Conservation (phyloP, 2,329 filamentous ascomycete genomes). For the Pseudogymnoascus sp. region DNA sequence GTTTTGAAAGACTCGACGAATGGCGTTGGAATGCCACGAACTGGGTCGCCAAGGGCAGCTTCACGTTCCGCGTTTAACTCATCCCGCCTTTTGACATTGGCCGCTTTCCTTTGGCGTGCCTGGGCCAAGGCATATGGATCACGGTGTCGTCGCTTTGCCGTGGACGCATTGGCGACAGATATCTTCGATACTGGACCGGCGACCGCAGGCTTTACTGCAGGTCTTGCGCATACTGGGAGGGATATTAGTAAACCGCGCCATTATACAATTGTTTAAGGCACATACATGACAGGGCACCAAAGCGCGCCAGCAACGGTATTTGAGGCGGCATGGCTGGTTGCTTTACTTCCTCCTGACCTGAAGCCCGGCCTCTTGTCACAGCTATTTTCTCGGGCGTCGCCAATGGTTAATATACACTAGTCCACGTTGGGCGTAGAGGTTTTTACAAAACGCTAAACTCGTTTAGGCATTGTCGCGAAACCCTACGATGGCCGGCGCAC, state of each 20-base stretch:
- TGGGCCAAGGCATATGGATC: constrained; percentile 81
- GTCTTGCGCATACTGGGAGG: constrained; percentile 51
- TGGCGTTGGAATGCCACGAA: constrained; percentile 70
- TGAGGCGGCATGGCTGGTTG: constrained; percentile 54
- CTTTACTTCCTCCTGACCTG: constrained; percentile 9
- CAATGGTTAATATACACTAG: neutral
- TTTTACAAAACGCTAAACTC: neutral
- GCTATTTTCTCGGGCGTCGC: constrained; percentile 10
- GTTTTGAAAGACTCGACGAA: constrained; percentile 77
- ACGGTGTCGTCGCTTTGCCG: constrained; percentile 59
- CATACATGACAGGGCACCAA: constrained; percentile 55
- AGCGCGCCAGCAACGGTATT: constrained; percentile 52
- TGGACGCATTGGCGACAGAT: constrained; percentile 56
- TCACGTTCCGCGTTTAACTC: constrained; percentile 60
- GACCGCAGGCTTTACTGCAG: constrained; percentile 40
- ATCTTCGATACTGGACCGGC: constrained; percentile 48
- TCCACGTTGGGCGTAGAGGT: neutral
- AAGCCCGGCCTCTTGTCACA: neutral
- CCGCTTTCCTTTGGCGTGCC: constrained; percentile 73
- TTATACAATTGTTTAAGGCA: constrained; percentile 10
- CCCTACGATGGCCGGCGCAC: constrained; percentile 6
- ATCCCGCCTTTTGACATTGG: constrained; percentile 68
- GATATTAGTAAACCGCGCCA: constrained; percentile 12
- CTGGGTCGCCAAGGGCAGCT: constrained; percentile 63
- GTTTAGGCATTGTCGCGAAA: neutral